phyloP scores from a whole-genome alignment of 139 green algal species.

The Eudorina sp. region DNA sequence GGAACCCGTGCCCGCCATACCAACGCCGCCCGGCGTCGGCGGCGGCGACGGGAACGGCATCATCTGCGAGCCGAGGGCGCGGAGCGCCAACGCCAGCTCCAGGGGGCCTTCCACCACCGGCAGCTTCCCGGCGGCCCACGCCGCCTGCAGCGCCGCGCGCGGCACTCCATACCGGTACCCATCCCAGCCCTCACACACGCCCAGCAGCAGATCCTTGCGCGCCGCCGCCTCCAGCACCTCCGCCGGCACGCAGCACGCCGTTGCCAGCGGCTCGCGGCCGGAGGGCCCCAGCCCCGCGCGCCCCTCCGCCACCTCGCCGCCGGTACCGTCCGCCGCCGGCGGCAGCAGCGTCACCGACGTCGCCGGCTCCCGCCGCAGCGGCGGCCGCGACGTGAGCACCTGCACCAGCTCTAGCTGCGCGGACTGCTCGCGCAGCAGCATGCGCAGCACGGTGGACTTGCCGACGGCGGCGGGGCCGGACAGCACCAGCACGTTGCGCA shows the following conservation, averaged over 20 bases:
- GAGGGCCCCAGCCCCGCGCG: not conserved
- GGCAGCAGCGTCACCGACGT: not conserved
- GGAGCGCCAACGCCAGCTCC: constrained; percentile 50
- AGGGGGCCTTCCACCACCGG: constrained; percentile 65
- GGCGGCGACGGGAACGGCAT: not conserved
- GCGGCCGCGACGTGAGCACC: constrained; percentile 48
- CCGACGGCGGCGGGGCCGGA: constrained; percentile 58
- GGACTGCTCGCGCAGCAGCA: constrained; percentile 49
- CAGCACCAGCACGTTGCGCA: constrained; percentile 61
- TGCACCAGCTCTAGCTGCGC: constrained; percentile 50
- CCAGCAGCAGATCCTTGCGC: constrained; percentile 25
- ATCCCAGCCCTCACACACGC: constrained; percentile 40
- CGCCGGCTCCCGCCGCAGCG: constrained; percentile 38
- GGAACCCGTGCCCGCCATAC: not conserved
- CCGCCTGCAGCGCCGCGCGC: constrained; percentile 43
- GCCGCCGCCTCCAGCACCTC: not conserved
- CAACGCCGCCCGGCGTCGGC: not conserved
- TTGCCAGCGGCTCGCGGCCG: not conserved
- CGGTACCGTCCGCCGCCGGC: not conserved
- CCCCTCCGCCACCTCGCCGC: constrained; percentile 6
- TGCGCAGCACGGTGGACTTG: constrained; percentile 57
- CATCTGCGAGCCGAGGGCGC: constrained; percentile 1
- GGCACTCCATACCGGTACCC: constrained; percentile 50
- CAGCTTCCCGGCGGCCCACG: constrained; percentile 51
- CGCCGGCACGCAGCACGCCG: constrained; percentile 12